Conservation (phyloP, 2,329 filamentous ascomycete species). For the Chrysosporium keratinophilum region DNA sequence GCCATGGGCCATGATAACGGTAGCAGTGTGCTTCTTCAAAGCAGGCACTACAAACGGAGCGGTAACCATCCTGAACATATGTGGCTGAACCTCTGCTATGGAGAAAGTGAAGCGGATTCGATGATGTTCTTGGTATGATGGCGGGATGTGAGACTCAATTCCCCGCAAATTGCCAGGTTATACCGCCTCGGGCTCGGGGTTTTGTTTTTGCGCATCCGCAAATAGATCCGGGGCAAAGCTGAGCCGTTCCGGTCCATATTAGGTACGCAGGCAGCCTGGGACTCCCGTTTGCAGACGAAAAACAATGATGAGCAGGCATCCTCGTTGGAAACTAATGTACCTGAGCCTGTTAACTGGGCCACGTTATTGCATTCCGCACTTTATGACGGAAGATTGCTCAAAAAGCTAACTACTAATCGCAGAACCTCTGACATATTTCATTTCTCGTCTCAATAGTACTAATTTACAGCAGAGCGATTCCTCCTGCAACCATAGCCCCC, state of each 20-base stretch:
- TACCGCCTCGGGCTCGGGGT: neutral
- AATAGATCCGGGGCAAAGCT: neutral
- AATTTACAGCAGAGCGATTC: slow-evolving; percentile 24
- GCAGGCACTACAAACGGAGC: slow-evolving; percentile 65
- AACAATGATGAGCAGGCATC: too few species aligned
- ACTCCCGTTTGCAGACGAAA: too few species aligned
- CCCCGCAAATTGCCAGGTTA: neutral
- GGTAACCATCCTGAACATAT: slow-evolving; percentile 13
- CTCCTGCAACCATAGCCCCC: slow-evolving; percentile 27
- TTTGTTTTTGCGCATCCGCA: neutral
- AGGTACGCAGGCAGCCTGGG: too few species aligned
- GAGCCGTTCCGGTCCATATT: neutral
- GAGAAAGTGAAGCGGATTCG: too few species aligned
- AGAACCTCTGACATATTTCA: neutral
- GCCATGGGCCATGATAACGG: slow-evolving; percentile 88
- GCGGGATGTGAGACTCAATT: too few species aligned
- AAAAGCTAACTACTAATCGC: neutral
- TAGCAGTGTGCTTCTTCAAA: slow-evolving; percentile 74
- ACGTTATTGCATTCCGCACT: too few species aligned
- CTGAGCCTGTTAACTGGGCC: too few species aligned
- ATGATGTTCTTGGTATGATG: too few species aligned
- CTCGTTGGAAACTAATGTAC: too few species aligned
- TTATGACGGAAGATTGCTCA: neutral
- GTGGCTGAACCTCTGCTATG: neutral
- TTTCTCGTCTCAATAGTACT: neutral